Percentiles rank a stretch among this genome's conserved stretches.
phyloP scores from a whole-genome alignment of 2,329 filamentous ascomycete species.

The Pseudogymnoascus sp. region DNA sequence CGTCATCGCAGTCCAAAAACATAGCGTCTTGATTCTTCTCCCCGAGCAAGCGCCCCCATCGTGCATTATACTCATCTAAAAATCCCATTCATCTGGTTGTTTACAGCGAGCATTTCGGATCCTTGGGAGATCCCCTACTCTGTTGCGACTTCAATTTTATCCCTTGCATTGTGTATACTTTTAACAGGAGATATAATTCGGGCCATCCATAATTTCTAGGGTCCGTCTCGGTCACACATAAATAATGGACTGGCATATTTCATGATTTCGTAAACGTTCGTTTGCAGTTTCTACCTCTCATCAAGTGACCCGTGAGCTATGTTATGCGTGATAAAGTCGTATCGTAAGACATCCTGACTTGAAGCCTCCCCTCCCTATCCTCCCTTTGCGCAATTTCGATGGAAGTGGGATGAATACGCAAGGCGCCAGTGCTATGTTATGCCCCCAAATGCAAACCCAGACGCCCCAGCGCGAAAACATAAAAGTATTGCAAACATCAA shows the following conservation, averaged over 20 bases:
- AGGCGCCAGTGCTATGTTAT: constrained; percentile 2
- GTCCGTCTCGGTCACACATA: constrained; percentile 1
- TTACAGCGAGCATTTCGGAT: constrained; percentile 4
- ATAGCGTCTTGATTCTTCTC: not conserved
- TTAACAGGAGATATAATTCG: constrained; percentile 8
- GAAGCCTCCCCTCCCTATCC: not conserved
- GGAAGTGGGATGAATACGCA: too few relatives aligned
- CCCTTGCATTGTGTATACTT: constrained; percentile 6
- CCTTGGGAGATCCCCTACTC: not conserved
- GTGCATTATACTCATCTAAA: not conserved
- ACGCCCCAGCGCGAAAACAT: not conserved
- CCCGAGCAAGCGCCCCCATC: not conserved
- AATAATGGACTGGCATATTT: constrained; percentile 4
- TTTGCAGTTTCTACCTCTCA: not conserved
- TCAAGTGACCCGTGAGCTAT: constrained; percentile 4
- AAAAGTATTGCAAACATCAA: not conserved
- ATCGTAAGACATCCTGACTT: not conserved
- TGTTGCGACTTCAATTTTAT: constrained; percentile 4
- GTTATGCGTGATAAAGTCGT: constrained; percentile 4
- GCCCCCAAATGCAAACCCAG: not conserved
- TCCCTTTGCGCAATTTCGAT: not conserved
- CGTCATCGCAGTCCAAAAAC: not conserved
- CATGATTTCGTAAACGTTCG: not conserved
- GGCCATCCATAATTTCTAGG: constrained; percentile 8
- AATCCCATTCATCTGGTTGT: constrained; percentile 1